Evolutionary conservation across 2,329 filamentous ascomycete genomes (phyloP), one percentile per base, ranked within the genome.

Genomic region (Aspergillus nomiae): DNA sequence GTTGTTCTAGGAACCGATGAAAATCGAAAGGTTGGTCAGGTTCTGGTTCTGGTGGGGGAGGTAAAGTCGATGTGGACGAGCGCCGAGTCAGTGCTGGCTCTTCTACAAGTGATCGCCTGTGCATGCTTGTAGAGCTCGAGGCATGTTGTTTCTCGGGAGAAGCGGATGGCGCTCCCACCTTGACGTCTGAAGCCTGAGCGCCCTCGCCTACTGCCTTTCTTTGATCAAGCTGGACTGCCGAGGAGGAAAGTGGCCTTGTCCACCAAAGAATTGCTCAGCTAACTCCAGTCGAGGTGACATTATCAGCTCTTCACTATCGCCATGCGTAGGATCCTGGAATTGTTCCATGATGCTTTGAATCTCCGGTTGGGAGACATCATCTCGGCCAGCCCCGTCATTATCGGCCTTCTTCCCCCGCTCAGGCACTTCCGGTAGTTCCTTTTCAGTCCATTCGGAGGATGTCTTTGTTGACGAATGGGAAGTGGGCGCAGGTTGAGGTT

Each of bases 341-440:
- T 98, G 95, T 66, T 92, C 92, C 92, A 99, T 98, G 76, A 99
- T 98, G 74, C 87, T 96, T 78, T 97, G 92, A 64, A 99, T 97
- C 80, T 99, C 95, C 7, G 90, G 89, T 63, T 88, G 87, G 1
- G 91, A 92, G 58, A 87, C 88, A 57, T 86, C 86, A 55, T 93
- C 89, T 26, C 87, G 85, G 60, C 87, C 85, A 71, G 88, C 87
- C 71, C 89, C 88, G 69, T 84, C 89, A 41, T 82, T 72, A 30
- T 51, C 69, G 59, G 84, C 84, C 69, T 83, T 86, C 57, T 88
- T 61, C 16, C 65, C 69, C n/a, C 63, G 65, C 48, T 71, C 70
- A 28, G 71, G 77, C 53, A 76, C 73, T 43, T 73, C 76, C 63
- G 74, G 74, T 51, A 78, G 77, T 62, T 78, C 78, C 67, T 79